These are phyloP conservation scores for Orbilia javanica DNA, from an alignment of 2,329 filamentous ascomycete species.

Conservation along the genomic window DNA sequence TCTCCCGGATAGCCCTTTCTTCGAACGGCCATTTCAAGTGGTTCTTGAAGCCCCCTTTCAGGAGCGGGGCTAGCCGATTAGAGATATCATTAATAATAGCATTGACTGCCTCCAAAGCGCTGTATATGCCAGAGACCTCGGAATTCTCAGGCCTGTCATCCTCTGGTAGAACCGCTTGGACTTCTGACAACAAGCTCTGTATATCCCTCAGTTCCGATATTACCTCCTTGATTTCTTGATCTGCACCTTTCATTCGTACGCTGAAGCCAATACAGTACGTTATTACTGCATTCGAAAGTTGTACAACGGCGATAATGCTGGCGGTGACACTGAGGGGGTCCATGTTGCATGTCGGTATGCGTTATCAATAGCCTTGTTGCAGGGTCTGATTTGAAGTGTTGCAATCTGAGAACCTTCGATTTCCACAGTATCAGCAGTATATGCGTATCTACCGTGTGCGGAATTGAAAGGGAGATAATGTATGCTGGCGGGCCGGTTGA, in stretches of 20 bases:
- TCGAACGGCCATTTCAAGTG: constrained; percentile 40
- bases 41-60: constrained; percentile 4
- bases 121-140: not conserved
- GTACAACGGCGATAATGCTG: constrained; percentile 38
- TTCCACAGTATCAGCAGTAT: too few relatives aligned
- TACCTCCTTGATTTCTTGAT: constrained; percentile 30
- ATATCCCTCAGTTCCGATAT: constrained; percentile 31
- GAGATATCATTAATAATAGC: constrained; percentile 19
- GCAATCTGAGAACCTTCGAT: too few relatives aligned
- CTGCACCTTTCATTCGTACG: constrained; percentile 26
- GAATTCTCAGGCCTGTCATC: not conserved
- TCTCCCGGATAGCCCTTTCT: constrained; percentile 19
- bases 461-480: too few relatives aligned
- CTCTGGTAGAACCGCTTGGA: constrained; percentile 27
- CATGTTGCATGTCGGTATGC: not conserved
- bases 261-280: constrained; percentile 41
- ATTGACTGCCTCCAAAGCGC: not conserved
- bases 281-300: constrained; percentile 35
- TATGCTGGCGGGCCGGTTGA: too few relatives aligned
- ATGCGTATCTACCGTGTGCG: too few relatives aligned
- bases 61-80: constrained; percentile 7
- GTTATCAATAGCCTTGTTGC: too few relatives aligned
- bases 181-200: constrained; percentile 11
- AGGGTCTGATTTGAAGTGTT: too few relatives aligned
- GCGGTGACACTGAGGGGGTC: constrained; percentile 42